Percentiles rank a stretch among this genome's conserved stretches.
Evolutionary conservation across 257 asterid genomes (phyloP).

Genomic region (Prunella vulgaris): DNA sequence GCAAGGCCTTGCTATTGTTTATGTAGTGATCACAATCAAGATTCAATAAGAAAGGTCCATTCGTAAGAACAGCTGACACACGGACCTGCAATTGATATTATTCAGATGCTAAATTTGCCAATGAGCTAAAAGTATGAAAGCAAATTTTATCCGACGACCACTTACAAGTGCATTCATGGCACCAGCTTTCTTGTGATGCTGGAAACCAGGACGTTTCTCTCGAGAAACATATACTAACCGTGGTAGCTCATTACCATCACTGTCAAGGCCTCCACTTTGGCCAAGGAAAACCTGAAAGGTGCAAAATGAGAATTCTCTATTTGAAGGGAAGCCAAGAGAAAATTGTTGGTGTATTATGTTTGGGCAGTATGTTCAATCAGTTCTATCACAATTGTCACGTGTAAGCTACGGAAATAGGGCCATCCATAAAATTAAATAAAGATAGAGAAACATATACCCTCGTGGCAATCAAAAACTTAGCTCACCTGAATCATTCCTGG

Average conservation of each 20-base stretch:
- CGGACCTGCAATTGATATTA: slow-evolving; percentile 59
- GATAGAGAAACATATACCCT: neutral
- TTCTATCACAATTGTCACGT: neutral
- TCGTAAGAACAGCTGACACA: slow-evolving; percentile 91
- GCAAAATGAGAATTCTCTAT: slow-evolving; percentile 12
- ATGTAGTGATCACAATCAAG: slow-evolving; percentile 97
- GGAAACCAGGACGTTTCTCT: slow-evolving; percentile 97
- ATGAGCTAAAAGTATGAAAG: neutral
- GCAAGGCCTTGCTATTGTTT: slow-evolving; percentile 92
- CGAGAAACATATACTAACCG: slow-evolving; percentile 94
- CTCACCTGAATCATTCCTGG: slow-evolving; percentile 96
- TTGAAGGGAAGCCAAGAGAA: slow-evolving; percentile 14
- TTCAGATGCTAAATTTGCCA: slow-evolving; percentile 14
- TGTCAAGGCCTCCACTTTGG: slow-evolving; percentile 94
- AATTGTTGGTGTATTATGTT: neutral
- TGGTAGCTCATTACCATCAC: slow-evolving; percentile 90
- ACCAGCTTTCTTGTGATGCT: slow-evolving; percentile 97
- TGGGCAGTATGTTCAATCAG: neutral
- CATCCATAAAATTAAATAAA: neutral
- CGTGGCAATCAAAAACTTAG: neutral
- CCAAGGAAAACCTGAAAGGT: slow-evolving; percentile 79
- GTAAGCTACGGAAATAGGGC: neutral
- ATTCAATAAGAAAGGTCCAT: slow-evolving; percentile 93
- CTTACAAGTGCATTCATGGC: slow-evolving; percentile 97
- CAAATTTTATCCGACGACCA: slow-evolving; percentile 15